Base-by-base conservation (phyloP, 2,329 filamentous ascomycete species). In the Fusarium solani-melongenae region DNA sequence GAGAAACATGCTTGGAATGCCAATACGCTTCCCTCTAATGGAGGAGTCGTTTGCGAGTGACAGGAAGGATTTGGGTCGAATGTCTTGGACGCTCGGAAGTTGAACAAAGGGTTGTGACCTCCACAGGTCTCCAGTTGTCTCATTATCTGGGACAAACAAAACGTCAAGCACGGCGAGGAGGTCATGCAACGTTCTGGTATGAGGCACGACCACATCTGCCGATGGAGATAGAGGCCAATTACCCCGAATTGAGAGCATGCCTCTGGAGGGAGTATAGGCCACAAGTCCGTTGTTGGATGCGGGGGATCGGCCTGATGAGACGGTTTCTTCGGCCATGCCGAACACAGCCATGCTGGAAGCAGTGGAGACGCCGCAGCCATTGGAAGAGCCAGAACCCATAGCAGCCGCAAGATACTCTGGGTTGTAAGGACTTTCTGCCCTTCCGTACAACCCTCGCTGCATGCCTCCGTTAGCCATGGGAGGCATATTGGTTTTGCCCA, bases 211-310 rank as follows among this genome's bases (percentile, higher is more conserved):
- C 6, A 66, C 66, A 5, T 74, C 71, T 14, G 59, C 64, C 0
- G 53, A 64, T 1, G 67, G 67, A 22, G 60, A 67, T 1, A 72
- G 64, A 2, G 71, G 71, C 71, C 70, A 74, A 14, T 72, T 72
- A 2, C 71, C 71, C 8, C 69, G 55, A 5, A 70, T 70, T 0
- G 70, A 72, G 6, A 74, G 49, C 9, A 65, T 14, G 3, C 71
- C 71, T 8, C 69, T 33, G 2, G 71, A 74, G 0, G 71, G 70
- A 3, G 70, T 72, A 46, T 73, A 73, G 8, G 69, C 70, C 3
- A 72, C 64, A 2, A 72, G 33, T 1, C 56, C 69, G 0, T 73
- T 72, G 29, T 72, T 73, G 2, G 71, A 73, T 14, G 71, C 53
- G 10, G 60, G n/a, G 12, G 62, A 36, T 36, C 34, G 34, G 6